Conservation (phyloP, 306 rosid genomes). For the Dicorynia guianensis region DNA sequence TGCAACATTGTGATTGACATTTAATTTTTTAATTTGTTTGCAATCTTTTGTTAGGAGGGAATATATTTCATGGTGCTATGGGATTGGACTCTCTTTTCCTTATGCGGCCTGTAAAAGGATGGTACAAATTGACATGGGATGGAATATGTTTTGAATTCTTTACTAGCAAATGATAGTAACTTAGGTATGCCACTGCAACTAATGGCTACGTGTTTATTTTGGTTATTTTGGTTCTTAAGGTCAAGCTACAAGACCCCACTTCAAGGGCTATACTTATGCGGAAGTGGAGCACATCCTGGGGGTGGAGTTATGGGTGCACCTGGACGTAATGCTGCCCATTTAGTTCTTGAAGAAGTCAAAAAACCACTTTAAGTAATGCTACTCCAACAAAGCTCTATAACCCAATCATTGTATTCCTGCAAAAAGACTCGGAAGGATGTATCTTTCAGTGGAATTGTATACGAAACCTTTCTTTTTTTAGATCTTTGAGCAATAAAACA, state of each 20-base stretch:
- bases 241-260: slow-evolving; percentile 83
- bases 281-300: slow-evolving; percentile 93
- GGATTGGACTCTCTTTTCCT: slow-evolving; percentile 91
- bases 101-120: slow-evolving; percentile 86
- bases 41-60: slow-evolving; percentile 63
- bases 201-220: slow-evolving; percentile 15
- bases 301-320: slow-evolving; percentile 99
- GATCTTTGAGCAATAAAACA: not conserved
- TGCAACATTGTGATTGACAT: slow-evolving; percentile 5
- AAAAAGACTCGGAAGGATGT: slow-evolving; percentile 17
- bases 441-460: not conserved
- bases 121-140: slow-evolving; percentile 52
- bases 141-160: not conserved
- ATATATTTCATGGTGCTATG: slow-evolving; percentile 94
- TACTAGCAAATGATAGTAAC: not conserved
- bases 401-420: slow-evolving; percentile 16
- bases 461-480: not conserved
- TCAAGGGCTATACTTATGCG: slow-evolving; percentile 73
- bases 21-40: not conserved
- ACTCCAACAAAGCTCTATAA: not conserved
- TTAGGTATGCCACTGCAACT: not conserved
- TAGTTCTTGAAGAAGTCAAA: slow-evolving; percentile 68
- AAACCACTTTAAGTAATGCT: slow-evolving; percentile 20
- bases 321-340: slow-evolving; percentile 84
- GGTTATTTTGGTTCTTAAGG: slow-evolving; percentile 53